A percentile compares a stretch with the other conserved stretches of the same genome.
These are phyloP conservation scores for Globisporangium canariense DNA, from an alignment of 352 stramenopile genomes.

Conservation along the genomic window DNA sequence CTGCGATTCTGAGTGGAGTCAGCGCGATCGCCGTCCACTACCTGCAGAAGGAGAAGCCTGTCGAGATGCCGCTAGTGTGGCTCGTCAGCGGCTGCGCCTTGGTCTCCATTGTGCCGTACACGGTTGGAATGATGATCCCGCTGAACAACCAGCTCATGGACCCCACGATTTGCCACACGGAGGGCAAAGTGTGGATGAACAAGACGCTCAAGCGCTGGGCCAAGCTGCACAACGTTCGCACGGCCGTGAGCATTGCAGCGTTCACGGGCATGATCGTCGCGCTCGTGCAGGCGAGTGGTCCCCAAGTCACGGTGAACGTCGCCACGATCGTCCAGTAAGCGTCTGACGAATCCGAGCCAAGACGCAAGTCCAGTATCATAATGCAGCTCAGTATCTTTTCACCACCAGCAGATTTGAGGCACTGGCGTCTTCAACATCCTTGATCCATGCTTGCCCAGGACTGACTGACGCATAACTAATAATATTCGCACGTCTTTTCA, in stretches of 20 bases:
- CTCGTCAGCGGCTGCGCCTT: constrained; percentile 46
- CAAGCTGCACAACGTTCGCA: constrained; percentile 51
- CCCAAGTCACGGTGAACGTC: neutral
- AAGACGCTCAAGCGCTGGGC: constrained; percentile 54
- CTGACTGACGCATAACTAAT: too few relatives aligned
- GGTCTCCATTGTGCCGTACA: constrained; percentile 60
- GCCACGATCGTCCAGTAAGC: neutral
- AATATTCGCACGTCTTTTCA: too few relatives aligned
- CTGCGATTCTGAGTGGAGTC: constrained; percentile 21
- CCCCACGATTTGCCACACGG: constrained; percentile 32
- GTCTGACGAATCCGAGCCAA: neutral
- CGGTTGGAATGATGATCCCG: constrained; percentile 57
- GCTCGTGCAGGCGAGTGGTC: constrained; percentile 23
- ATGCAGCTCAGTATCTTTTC: too few relatives aligned
- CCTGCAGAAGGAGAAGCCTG: constrained; percentile 8
- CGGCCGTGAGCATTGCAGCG: constrained; percentile 43
- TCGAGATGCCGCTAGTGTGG: constrained; percentile 10
- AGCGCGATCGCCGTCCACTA: constrained; percentile 20
- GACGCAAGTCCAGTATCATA: neutral
- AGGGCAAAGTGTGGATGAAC: constrained; percentile 46
- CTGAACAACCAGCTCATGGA: constrained; percentile 64
- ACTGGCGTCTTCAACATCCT: too few relatives aligned
- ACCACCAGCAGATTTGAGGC: neutral
- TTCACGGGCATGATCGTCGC: constrained; percentile 63
- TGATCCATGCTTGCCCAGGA: too few relatives aligned